phyloP scores from a whole-genome alignment of 2,329 filamentous ascomycete species.

The Tolypocladium endophyticum region DNA sequence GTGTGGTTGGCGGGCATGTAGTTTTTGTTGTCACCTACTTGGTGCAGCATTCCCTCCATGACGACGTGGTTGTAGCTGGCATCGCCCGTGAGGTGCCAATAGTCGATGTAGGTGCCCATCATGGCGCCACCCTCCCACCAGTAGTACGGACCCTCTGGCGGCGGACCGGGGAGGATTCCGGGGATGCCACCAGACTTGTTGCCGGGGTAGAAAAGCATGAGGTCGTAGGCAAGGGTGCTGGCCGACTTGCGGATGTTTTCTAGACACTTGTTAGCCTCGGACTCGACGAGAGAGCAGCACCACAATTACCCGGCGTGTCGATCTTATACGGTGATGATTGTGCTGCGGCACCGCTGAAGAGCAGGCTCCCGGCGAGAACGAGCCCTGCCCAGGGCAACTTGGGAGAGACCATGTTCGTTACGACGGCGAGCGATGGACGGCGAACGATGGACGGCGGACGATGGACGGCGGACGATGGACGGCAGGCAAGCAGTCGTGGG shows the following conservation, averaged over 20 bases:
- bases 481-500: not conserved
- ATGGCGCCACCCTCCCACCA: constrained; percentile 66
- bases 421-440: no score
- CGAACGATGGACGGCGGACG: no score
- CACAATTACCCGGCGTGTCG: constrained; percentile 16
- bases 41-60: constrained; percentile 45
- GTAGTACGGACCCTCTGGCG: constrained; percentile 45
- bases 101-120: constrained; percentile 60
- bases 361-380: not conserved
- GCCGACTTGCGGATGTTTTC: constrained; percentile 36
- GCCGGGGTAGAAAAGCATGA: constrained; percentile 40
- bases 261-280: constrained; percentile 9
- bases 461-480: not conserved
- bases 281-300: not conserved
- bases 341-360: constrained; percentile 8
- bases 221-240: constrained; percentile 36
- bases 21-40: constrained; percentile 44
- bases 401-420: not conserved
- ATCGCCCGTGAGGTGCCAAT: constrained; percentile 59
- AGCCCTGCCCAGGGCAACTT: not conserved
- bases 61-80: constrained; percentile 49
- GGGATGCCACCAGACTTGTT: constrained; percentile 40
- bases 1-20: constrained; percentile 53
- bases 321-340: constrained; percentile 20
- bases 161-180: constrained; percentile 47